Conservation (phyloP, 148 eudicot species). For the Cornus florida region DNA sequence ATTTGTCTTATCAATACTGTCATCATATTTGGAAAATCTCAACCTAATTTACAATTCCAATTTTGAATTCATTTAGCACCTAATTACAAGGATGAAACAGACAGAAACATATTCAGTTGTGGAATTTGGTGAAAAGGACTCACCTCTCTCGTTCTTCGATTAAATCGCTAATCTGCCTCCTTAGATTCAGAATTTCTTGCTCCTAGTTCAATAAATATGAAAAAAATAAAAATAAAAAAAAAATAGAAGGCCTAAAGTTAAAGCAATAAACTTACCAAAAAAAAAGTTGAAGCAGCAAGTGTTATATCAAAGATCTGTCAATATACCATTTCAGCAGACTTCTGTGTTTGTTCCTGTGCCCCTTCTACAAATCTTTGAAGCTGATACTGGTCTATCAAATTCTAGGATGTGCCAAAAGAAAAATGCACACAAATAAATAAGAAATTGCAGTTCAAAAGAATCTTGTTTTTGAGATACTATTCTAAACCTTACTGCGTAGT, state of each 20-base stretch:
- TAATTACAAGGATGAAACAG: neutral
- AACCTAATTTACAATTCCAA: neutral
- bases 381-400: slow-evolving; percentile 53
- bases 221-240: too few relatives aligned
- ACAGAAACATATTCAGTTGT: neutral
- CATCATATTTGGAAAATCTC: neutral
- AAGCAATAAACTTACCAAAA: too few relatives aligned
- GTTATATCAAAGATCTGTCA: neutral
- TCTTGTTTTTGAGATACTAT: slow-evolving; percentile 4
- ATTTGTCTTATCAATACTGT: neutral
- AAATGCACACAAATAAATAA: neutral
- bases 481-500: slow-evolving; percentile 52
- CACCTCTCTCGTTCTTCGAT: slow-evolving; percentile 59
- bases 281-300: neutral
- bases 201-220: slow-evolving; percentile 31
- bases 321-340: slow-evolving; percentile 43
- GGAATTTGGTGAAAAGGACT: slow-evolving; percentile 3
- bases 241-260: slow-evolving; percentile 16
- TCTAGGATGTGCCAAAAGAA: slow-evolving; percentile 25
- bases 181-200: slow-evolving; percentile 45
- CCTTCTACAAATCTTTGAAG: slow-evolving; percentile 54
- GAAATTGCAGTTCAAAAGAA: slow-evolving; percentile 6
- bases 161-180: slow-evolving; percentile 39
- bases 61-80: neutral
- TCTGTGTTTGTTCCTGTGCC: slow-evolving; percentile 42